These are phyloP conservation scores for Oxytropis ochrocephala DNA, from an alignment of 306 rosid species.

Conservation along the genomic window DNA sequence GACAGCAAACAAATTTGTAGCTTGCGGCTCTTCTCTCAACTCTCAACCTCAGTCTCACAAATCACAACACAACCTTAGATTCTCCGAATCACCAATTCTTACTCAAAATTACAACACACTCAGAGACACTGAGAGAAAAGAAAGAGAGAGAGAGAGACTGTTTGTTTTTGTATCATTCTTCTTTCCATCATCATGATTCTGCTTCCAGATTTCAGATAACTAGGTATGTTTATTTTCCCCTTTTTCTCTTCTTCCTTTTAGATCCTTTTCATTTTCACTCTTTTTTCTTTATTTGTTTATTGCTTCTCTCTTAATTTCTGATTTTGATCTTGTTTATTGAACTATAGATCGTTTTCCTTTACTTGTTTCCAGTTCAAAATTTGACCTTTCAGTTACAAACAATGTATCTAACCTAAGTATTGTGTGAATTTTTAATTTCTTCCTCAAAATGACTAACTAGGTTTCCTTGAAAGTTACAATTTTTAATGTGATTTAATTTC, in stretches of 20 bases:
- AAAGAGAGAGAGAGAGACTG: neutral
- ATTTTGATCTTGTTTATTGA: constrained; percentile 13
- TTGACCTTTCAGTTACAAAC: constrained; percentile 12
- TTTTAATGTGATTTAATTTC: neutral
- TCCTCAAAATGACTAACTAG: neutral
- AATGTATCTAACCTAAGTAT: constrained; percentile 6
- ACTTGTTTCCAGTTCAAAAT: neutral
- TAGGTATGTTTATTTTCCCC: neutral
- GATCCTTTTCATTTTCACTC: constrained; percentile 15
- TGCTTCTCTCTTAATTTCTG: neutral
- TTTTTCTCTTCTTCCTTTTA: neutral
- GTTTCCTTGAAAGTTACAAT: neutral
- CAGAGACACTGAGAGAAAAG: neutral
- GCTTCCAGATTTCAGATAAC: constrained; percentile 22
- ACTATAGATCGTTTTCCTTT: constrained; percentile 15
- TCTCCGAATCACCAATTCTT: constrained; percentile 17
- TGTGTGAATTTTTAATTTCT: neutral
- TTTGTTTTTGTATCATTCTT: neutral
- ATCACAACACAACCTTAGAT: constrained; percentile 10
- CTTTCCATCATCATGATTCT: neutral
- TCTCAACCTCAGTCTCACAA: constrained; percentile 11
- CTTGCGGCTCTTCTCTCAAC: constrained; percentile 25
- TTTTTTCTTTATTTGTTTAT: neutral
- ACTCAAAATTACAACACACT: neutral
- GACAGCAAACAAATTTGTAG: constrained; percentile 15